Evolutionary conservation across 2,329 filamentous ascomycete species (phyloP).

Genomic region (Cryphonectria carpinicola): DNA sequence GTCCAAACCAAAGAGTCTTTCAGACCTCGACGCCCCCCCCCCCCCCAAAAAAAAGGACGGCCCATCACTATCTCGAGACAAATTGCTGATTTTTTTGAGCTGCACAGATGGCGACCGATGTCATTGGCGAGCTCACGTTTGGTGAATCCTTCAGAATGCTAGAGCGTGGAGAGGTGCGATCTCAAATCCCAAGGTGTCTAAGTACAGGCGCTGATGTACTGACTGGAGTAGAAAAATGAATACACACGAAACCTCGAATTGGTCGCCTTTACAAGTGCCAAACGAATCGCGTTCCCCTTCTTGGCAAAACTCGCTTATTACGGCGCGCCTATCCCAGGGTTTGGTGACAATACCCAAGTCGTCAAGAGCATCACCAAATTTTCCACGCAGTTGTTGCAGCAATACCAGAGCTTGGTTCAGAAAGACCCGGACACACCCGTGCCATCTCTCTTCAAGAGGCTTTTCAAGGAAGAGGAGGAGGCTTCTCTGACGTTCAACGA

Average conservation of each 20-base stretch:
- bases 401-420: slow-evolving; percentile 17
- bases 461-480: slow-evolving; percentile 41
- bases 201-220: neutral
- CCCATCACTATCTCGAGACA: too few species aligned
- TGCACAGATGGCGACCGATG: slow-evolving; percentile 49
- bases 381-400: slow-evolving; percentile 10
- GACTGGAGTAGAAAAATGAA: slow-evolving; percentile 41
- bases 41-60: too few species aligned
- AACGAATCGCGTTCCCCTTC: slow-evolving; percentile 37
- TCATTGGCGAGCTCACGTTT: slow-evolving; percentile 58
- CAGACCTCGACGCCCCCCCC: neutral
- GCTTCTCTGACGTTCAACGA: slow-evolving; percentile 38
- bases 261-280: slow-evolving; percentile 31
- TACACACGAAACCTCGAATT: slow-evolving; percentile 46
- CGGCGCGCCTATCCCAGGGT: slow-evolving; percentile 22
- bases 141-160: slow-evolving; percentile 59
- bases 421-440: slow-evolving; percentile 13
- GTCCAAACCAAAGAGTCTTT: slow-evolving; percentile 30
- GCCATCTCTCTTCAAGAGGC: slow-evolving; percentile 43
- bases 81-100: neutral
- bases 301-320: slow-evolving; percentile 28
- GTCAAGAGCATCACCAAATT: neutral
- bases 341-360: slow-evolving; percentile 13
- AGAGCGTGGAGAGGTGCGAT: slow-evolving; percentile 50
- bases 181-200: neutral